Percentiles rank a stretch among this genome's conserved stretches.
These are phyloP conservation scores for Mycena belliarum DNA, from an alignment of 768 basidiomycete species.

Conservation along the genomic window DNA sequence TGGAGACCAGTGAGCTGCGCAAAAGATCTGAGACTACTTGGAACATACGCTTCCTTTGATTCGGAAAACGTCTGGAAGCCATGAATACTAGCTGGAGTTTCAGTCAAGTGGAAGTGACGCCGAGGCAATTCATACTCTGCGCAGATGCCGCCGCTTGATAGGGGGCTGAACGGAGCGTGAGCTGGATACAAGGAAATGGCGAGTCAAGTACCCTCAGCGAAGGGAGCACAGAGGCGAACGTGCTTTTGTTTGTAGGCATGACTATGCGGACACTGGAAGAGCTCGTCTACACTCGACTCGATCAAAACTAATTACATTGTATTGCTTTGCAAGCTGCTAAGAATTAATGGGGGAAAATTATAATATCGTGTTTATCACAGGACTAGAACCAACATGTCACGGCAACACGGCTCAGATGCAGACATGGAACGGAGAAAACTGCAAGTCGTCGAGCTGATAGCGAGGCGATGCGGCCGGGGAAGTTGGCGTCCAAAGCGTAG, in stretches of 20 bases:
- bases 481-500: constrained; percentile 6
- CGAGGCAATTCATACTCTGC: constrained; percentile 41
- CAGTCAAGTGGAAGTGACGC: background rate
- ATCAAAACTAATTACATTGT: constrained; percentile 6
- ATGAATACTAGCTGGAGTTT: constrained; percentile 61
- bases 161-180: constrained; percentile 31
- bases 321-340: background rate
- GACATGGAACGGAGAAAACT: constrained; percentile 20
- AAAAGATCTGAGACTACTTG: background rate
- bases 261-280: background rate
- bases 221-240: constrained; percentile 10
- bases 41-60: constrained; percentile 80
- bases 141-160: constrained; percentile 52
- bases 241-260: constrained; percentile 13
- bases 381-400: background rate
- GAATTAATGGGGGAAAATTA: background rate
- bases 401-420: constrained; percentile 8
- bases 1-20: constrained; percentile 28
- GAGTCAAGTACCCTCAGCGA: constrained; percentile 5
- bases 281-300: background rate
- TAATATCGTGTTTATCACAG: background rate
- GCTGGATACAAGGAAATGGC: background rate
- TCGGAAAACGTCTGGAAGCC: constrained; percentile 87
- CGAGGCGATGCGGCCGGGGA: constrained; percentile 14
- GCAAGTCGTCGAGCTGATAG: constrained; percentile 16